A percentile compares a stretch with the other conserved stretches of the same genome.
These are phyloP conservation scores for Globisporangium nunn DNA, from an alignment of 352 stramenopile genomes.

Conservation along the genomic window DNA sequence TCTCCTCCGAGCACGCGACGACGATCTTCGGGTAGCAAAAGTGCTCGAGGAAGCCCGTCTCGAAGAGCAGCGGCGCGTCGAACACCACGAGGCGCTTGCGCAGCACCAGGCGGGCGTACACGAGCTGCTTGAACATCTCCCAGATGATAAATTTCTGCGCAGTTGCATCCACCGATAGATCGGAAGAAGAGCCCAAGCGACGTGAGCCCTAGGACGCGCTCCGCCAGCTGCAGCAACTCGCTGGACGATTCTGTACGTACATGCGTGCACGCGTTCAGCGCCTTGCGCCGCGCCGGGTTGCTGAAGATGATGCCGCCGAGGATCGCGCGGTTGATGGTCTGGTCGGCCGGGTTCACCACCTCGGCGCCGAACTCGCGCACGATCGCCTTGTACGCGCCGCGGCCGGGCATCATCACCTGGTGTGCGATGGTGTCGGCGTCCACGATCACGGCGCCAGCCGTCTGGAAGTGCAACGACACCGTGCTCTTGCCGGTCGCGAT, in stretches of 20 bases:
- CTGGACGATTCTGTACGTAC: constrained; percentile 9
- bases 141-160: constrained; percentile 74
- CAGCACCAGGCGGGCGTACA: constrained; percentile 65
- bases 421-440: constrained; percentile 78
- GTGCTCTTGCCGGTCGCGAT: constrained; percentile 84
- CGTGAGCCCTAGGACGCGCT: too few species aligned
- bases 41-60: constrained; percentile 74
- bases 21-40: constrained; percentile 84
- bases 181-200: too few species aligned
- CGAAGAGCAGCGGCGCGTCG: constrained; percentile 78
- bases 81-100: constrained; percentile 69
- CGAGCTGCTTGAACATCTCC: constrained; percentile 84
- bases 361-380: constrained; percentile 58
- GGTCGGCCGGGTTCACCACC: constrained; percentile 69
- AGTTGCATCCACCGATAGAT: too few species aligned
- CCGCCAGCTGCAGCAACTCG: too few species aligned
- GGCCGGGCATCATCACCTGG: constrained; percentile 71
- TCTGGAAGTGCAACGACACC: constrained; percentile 52
- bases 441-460: constrained; percentile 63
- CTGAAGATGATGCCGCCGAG: constrained; percentile 83
- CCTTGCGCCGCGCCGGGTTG: constrained; percentile 58
- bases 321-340: constrained; percentile 77
- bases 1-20: constrained; percentile 66
- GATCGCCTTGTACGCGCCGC: constrained; percentile 68
- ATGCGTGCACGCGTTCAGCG: constrained; percentile 77